Evolutionary conservation across 805 yeast species (phyloP), one percentile per base, ranked within the genome.

Genomic region (Saccharomycopsis sp.): DNA sequence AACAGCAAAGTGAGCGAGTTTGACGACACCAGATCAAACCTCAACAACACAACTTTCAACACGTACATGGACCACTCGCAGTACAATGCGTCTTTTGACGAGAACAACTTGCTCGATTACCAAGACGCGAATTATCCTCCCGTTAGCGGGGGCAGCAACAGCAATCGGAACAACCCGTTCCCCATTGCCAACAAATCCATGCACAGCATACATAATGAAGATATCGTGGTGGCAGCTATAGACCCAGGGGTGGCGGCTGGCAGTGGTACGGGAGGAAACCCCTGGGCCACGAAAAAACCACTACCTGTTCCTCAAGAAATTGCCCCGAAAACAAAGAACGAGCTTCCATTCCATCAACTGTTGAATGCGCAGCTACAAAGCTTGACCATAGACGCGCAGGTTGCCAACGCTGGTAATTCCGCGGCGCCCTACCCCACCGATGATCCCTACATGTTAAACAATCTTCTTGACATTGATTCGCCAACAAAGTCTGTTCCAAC

Each of bases 101-200:
- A 27, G 9, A 30, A 26, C n/a, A 34, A 34, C 20, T 27, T 39
- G 16, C 26, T 39, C n/a, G 42, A 39, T 17, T 34, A 23, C 39
- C 20, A 16, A 25, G 18, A 12, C 20, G 30, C n/a, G 22, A 26
- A 7, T 16, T 16, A 8, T 15, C 5, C 10, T 19, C 16, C 6
- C 19, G 26, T 12, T 23, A 36, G 16, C 19, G 18, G n/a, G 23
- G 16, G 21, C 33, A n/a, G 22, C 39, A 9, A 22, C 33, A 26
- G 13, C 32, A 5, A 16, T 6, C 18, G 15, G 22, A 26, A 16
- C 30, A 36, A 36, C 36, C 39, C n/a, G 16, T 36, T 20, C 35
- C 39, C 33, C 18, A n/a, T n/a, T n/a, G n/a, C n/a, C n/a, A n/a
- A n/a, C n/a, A n/a, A n/a, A n/a, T n/a, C n/a, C n/a, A n/a, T n/a